Percentiles rank a stretch among this genome's conserved stretches.
phyloP scores from a whole-genome alignment of 2,329 filamentous ascomycete genomes.

The Paecilomyces sp. region DNA sequence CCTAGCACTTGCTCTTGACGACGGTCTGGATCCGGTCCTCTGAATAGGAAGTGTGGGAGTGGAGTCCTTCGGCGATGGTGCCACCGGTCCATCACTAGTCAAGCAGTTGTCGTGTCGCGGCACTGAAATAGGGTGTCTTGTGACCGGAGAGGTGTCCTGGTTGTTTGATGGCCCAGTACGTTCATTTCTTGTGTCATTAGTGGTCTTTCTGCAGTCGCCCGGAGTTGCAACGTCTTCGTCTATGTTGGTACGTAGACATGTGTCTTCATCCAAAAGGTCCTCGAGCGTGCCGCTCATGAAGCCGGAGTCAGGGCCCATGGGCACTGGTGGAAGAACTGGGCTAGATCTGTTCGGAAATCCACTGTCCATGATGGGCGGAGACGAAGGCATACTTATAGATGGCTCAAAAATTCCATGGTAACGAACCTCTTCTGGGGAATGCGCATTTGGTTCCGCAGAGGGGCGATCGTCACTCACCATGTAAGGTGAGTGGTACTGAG shows the following conservation, averaged over 20 bases:
- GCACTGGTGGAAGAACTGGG: slow-evolving; percentile 61
- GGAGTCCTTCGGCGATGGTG: slow-evolving; percentile 14
- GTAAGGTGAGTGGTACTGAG: slow-evolving; percentile 36
- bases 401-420: slow-evolving; percentile 54
- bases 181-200: slow-evolving; percentile 13
- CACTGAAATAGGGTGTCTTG: slow-evolving; percentile 12
- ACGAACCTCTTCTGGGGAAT: slow-evolving; percentile 44
- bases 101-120: slow-evolving; percentile 13
- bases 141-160: slow-evolving; percentile 19
- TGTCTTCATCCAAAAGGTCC: slow-evolving; percentile 61
- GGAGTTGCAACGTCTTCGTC: slow-evolving; percentile 15
- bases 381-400: slow-evolving; percentile 78
- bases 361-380: slow-evolving; percentile 70
- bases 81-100: slow-evolving; percentile 10
- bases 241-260: slow-evolving; percentile 18
- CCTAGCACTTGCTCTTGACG: slow-evolving; percentile 28
- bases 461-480: slow-evolving; percentile 25
- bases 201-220: slow-evolving; percentile 14
- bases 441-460: slow-evolving; percentile 38
- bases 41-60: slow-evolving; percentile 16
- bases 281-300: slow-evolving; percentile 76
- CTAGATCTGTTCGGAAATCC: slow-evolving; percentile 66
- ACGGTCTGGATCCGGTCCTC: slow-evolving; percentile 25
- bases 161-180: slow-evolving; percentile 16
- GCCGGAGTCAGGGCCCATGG: slow-evolving; percentile 59